A percentile compares a stretch with the other conserved stretches of the same genome.
These are phyloP conservation scores for Alternaria longipes DNA, from an alignment of 2,329 filamentous ascomycete species.

Conservation along the genomic window DNA sequence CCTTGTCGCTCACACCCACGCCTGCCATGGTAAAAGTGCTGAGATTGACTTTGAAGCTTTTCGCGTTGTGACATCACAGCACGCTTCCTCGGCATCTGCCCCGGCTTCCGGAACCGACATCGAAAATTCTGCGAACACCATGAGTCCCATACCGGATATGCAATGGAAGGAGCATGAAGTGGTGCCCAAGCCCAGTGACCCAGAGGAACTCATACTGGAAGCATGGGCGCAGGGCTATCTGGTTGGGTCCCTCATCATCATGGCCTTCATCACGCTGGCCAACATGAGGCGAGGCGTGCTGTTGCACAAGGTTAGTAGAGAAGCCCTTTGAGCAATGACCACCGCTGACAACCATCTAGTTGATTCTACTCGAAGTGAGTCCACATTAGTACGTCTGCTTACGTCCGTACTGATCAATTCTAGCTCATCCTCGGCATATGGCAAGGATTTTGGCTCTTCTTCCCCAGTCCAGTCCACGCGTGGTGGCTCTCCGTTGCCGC, in stretches of 20 bases:
- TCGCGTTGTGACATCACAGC: constrained; percentile 34
- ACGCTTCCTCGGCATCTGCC: constrained; percentile 29
- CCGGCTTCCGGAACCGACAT: constrained; percentile 15
- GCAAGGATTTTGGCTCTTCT: constrained; percentile 69
- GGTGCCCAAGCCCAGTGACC: constrained; percentile 44
- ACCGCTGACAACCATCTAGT: constrained; percentile 35
- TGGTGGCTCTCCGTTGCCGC: constrained; percentile 71
- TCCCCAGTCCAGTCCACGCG: constrained; percentile 64
- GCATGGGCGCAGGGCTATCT: constrained; percentile 54
- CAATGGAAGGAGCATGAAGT: constrained; percentile 25
- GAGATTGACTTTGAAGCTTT: constrained; percentile 22
- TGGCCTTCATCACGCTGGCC: constrained; percentile 58
- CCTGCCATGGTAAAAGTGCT: constrained; percentile 33
- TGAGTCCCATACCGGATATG: constrained; percentile 29
- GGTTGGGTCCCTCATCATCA: constrained; percentile 57
- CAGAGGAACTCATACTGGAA: constrained; percentile 49
- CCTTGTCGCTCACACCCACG: constrained; percentile 9
- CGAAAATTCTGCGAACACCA: constrained; percentile 29
- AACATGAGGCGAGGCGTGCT: constrained; percentile 60
- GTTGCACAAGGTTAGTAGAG: constrained; percentile 55
- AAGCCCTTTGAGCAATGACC: not conserved
- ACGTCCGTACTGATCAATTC: constrained; percentile 15
- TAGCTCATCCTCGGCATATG: constrained; percentile 65
- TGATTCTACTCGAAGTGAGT: constrained; percentile 56
- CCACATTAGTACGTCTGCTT: not conserved